A percentile compares a stretch with the other conserved stretches of the same genome.
Conservation (phyloP, 106 monocot genomes). For the Hemerocallis citrina region DNA sequence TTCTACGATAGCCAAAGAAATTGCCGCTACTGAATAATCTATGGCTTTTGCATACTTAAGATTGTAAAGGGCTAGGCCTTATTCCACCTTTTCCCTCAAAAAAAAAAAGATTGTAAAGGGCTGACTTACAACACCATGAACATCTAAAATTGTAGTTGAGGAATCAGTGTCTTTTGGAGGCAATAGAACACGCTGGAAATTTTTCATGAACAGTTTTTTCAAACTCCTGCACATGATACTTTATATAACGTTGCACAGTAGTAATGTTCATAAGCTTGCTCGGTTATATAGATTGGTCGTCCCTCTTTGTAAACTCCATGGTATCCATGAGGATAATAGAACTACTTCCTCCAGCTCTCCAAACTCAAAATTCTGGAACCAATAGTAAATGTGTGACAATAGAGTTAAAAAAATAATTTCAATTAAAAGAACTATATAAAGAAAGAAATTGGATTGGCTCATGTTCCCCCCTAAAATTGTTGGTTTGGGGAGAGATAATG, state of each 20-base stretch:
- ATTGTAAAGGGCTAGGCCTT: too few relatives aligned
- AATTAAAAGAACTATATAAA: too few relatives aligned
- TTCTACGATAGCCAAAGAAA: too few relatives aligned
- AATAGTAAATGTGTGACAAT: too few relatives aligned
- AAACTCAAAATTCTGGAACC: constrained; percentile 9
- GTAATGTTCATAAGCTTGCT: constrained; percentile 32
- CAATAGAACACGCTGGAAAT: constrained; percentile 51
- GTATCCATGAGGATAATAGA: constrained; percentile 12
- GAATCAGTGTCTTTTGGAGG: constrained; percentile 29
- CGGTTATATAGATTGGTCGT: constrained; percentile 13
- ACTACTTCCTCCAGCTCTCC: constrained; percentile 4
- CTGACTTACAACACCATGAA: constrained; percentile 40
- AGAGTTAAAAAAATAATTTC: too few relatives aligned
- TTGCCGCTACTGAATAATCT: too few relatives aligned
- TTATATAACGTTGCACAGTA: constrained; percentile 41
- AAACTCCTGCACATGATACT: constrained; percentile 52
- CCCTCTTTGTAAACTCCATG: constrained; percentile 23
- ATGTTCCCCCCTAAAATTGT: too few relatives aligned
- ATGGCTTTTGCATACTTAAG: too few relatives aligned
- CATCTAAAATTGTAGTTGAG: constrained; percentile 43
- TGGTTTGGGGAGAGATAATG: too few relatives aligned
- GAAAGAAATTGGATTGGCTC: too few relatives aligned
- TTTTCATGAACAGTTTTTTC: constrained; percentile 32
- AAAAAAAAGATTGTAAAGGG: not conserved
- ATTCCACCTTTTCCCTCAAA: too few relatives aligned